Evolutionary conservation across 352 stramenopile genomes (phyloP).

Genomic region (Phytopythium sindhum): DNA sequence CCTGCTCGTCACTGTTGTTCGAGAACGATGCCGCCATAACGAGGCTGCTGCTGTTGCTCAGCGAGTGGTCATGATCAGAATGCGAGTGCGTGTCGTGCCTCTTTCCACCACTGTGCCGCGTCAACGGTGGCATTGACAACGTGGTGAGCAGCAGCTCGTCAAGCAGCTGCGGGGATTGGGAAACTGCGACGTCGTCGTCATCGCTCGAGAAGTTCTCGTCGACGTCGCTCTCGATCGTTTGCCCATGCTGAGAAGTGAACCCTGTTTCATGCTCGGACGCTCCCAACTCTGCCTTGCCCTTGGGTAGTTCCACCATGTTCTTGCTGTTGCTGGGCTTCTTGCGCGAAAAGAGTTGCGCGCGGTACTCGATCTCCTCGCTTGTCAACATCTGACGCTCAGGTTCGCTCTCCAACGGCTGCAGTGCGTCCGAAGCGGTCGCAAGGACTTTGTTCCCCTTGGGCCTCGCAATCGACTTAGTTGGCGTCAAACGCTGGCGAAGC

Average conservation of each 20-base stretch:
- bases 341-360: constrained; percentile 55
- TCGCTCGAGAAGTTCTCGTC: constrained; percentile 45
- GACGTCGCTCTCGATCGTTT: constrained; percentile 13
- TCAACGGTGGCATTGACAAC: constrained; percentile 59
- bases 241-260: not conserved
- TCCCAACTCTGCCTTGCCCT: constrained; percentile 3
- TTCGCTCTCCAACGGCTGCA: not conserved
- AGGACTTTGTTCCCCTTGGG: constrained; percentile 32
- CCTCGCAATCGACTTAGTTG: constrained; percentile 1
- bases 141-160: constrained; percentile 77
- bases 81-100: not conserved
- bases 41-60: not conserved
- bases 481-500: constrained; percentile 1
- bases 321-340: constrained; percentile 49
- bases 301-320: constrained; percentile 21
- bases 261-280: not conserved
- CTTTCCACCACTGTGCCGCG: constrained; percentile 16
- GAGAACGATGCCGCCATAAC: not conserved
- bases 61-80: not conserved
- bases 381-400: constrained; percentile 40
- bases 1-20: constrained; percentile 19
- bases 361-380: constrained; percentile 62
- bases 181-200: constrained; percentile 60
- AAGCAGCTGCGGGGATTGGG: constrained; percentile 60
- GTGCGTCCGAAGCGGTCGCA: constrained; percentile 7